These are phyloP conservation scores for Gossypium rotundifolium DNA, from an alignment of 345 rosid species.

Conservation along the genomic window DNA sequence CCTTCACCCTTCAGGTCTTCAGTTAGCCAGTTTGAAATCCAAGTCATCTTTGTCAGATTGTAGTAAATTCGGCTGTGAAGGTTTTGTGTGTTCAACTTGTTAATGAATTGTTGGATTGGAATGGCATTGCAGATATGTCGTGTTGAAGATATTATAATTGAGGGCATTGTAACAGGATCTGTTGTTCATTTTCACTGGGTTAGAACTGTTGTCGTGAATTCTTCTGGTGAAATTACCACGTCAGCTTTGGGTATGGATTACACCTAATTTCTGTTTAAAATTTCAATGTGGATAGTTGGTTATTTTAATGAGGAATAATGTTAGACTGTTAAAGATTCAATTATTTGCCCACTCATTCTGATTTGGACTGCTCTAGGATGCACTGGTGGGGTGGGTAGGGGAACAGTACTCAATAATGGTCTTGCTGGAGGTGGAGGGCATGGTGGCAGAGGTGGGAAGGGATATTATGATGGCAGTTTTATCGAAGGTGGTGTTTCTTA, in stretches of 20 bases:
- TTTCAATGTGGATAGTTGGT: background rate
- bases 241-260: slow-evolving; percentile 48
- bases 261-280: background rate
- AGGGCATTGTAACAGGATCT: slow-evolving; percentile 52
- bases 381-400: slow-evolving; percentile 81
- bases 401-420: slow-evolving; percentile 60
- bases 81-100: slow-evolving; percentile 14
- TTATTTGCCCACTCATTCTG: slow-evolving; percentile 4
- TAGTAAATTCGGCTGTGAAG: slow-evolving; percentile 3
- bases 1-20: slow-evolving; percentile 90
- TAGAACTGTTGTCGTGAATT: slow-evolving; percentile 35
- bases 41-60: slow-evolving; percentile 22
- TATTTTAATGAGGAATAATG: background rate
- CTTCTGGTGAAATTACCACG: slow-evolving; percentile 45
- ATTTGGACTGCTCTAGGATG: slow-evolving; percentile 51
- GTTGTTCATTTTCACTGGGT: slow-evolving; percentile 67
- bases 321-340: background rate
- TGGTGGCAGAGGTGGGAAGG: slow-evolving; percentile 90
- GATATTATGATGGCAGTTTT: slow-evolving; percentile 63
- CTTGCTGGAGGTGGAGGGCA: slow-evolving; percentile 91
- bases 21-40: slow-evolving; percentile 22
- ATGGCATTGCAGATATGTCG: slow-evolving; percentile 56
- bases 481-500: slow-evolving; percentile 66
- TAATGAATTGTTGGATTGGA: slow-evolving; percentile 8
- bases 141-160: slow-evolving; percentile 49